These are phyloP conservation scores for Penicillium samsonianum DNA, from an alignment of 495 filamentous ascomycete species.

Conservation along the genomic window DNA sequence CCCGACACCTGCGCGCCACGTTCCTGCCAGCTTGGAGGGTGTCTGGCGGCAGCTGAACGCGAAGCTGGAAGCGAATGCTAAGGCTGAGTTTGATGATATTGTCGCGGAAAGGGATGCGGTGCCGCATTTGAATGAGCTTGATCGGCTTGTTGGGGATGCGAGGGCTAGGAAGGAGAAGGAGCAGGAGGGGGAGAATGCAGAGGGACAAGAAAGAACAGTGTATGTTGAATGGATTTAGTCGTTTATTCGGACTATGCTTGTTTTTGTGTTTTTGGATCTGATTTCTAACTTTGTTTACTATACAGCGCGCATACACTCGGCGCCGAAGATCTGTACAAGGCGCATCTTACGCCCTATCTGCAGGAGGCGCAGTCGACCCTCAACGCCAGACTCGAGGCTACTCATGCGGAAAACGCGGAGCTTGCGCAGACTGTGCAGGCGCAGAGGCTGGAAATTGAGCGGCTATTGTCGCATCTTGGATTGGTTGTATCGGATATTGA, in stretches of 20 bases:
- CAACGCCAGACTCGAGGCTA: conserved; percentile 59
- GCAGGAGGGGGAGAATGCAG: conserved; percentile 28
- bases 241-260: conserved; percentile 5
- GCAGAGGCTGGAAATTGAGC: conserved; percentile 75
- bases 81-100: conserved; percentile 75
- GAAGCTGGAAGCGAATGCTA: conserved; percentile 60
- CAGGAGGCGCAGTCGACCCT: conserved; percentile 60
- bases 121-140: conserved; percentile 75
- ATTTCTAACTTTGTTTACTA: conserved; percentile 9
- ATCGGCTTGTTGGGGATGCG: conserved; percentile 71
- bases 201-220: conserved; percentile 30
- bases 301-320: conserved; percentile 76
- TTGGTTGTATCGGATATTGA: conserved; percentile 69
- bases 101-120: conserved; percentile 70
- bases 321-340: conserved; percentile 61
- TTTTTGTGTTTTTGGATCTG: conserved; percentile 4
- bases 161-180: conserved; percentile 59
- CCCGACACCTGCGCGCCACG: conserved; percentile 73
- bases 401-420: conserved; percentile 63
- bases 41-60: conserved; percentile 72
- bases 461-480: conserved; percentile 64
- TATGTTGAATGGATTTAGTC: conserved; percentile 29
- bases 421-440: conserved; percentile 61
- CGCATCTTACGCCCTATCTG: conserved; percentile 71
- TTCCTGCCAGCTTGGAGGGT: conserved; percentile 63